Base-by-base conservation (phyloP, 208 protist genomes). In the Trichomonas tenax region DNA sequence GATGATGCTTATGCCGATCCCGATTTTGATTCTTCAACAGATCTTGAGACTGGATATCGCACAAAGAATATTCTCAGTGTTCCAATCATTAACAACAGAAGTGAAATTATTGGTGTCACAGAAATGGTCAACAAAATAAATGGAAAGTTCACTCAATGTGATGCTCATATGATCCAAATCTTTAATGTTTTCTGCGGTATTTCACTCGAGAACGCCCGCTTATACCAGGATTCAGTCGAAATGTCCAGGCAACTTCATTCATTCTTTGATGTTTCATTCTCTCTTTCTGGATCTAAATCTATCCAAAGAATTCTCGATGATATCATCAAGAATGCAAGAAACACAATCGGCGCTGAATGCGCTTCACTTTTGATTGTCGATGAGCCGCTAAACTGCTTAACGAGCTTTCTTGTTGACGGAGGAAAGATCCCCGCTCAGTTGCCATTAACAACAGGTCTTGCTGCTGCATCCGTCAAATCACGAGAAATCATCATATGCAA, bases 21-120 rank as follows among this genome's bases (percentile, higher is more conserved):
- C 21, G 6, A 2, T 9, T 86, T 86, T 86, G 81, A 86, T 86
- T 86, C 81, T 45, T 86, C 81, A 44, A 86, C 36, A 44, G 81
- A 86, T 86, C 81, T 44, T 15, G 81, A 86, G 44, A 86, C 81
- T 45, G 81, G 81, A 4, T 86, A 86, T 44, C 2, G 36, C 38
- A 86, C 81, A 4, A 38, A 23, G 21, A n/a, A 31, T 31, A 44
- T 86, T 17, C 44, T 86, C 38, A 45, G 36, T 44, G 36, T 86
- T 31, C 81, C 81, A 17, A 86, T 86, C 44, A 49, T 63, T 45
- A 97, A 97, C 51, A n/a, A n/a, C n/a, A n/a, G n/a, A n/a, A n/a
- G n/a, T n/a, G n/a, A n/a, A n/a, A n/a, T n/a, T n/a, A n/a, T 97
- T 40, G 97, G 97, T 31, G 97, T 97, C 23, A 96, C 95, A 14